Percentiles rank a stretch among this genome's conserved stretches.
These are phyloP conservation scores for Aspergillus mulundensis DNA, from an alignment of 495 filamentous ascomycete species.

Conservation along the genomic window DNA sequence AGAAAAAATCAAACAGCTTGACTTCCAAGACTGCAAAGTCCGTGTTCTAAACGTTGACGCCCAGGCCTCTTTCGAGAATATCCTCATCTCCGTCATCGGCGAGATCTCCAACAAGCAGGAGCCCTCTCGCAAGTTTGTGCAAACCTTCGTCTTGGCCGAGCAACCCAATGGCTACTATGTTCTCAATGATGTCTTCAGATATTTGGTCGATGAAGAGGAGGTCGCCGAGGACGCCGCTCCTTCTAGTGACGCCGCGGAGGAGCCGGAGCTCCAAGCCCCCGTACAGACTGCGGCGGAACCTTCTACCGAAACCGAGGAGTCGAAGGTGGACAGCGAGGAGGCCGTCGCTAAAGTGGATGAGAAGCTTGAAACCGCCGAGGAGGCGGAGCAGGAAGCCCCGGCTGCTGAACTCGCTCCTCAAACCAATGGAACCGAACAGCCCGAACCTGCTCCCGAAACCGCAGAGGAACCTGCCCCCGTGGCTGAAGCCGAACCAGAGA, in stretches of 20 bases:
- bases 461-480: background rate
- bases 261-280: constrained; percentile 19
- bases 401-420: constrained; percentile 32
- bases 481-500: constrained; percentile 38
- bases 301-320: constrained; percentile 27
- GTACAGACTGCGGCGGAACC: constrained; percentile 14
- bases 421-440: constrained; percentile 37
- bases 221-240: constrained; percentile 49
- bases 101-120: constrained; percentile 92
- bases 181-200: constrained; percentile 95
- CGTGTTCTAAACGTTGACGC: constrained; percentile 97
- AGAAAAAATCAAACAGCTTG: constrained; percentile 85
- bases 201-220: constrained; percentile 77
- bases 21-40: constrained; percentile 97
- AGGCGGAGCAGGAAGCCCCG: constrained; percentile 28
- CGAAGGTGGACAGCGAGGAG: constrained; percentile 30
- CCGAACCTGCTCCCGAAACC: constrained; percentile 22
- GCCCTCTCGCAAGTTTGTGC: constrained; percentile 89
- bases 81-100: constrained; percentile 95
- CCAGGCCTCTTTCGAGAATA: constrained; percentile 85
- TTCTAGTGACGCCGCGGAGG: constrained; percentile 25
- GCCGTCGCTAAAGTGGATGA: constrained; percentile 53
- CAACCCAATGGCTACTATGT: constrained; percentile 98
- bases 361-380: constrained; percentile 49
- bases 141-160: constrained; percentile 96